Percentiles rank a stretch among this genome's conserved stretches.
phyloP scores from a whole-genome alignment of 306 rosid genomes.

The Cicer yamashitae region DNA sequence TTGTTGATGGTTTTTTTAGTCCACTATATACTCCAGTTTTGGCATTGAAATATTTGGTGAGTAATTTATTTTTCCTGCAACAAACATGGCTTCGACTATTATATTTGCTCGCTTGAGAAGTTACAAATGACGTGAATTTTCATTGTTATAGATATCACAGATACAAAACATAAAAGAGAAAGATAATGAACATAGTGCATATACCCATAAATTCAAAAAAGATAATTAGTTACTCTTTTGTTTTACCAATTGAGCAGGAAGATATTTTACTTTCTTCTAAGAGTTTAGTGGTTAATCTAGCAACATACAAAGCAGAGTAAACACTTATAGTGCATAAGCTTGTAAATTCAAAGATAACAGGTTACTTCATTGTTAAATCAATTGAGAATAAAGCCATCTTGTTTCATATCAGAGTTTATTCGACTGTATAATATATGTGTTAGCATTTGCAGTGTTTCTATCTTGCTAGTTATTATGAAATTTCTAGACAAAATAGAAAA shows the following conservation, averaged over 20 bases:
- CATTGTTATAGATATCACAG: constrained; percentile 10
- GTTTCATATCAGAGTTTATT: constrained; percentile 37
- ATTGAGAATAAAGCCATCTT: constrained; percentile 10
- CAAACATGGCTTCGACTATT: constrained; percentile 7
- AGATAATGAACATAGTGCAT: too few relatives aligned
- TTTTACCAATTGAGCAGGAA: constrained; percentile 21
- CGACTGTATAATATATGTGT: not conserved
- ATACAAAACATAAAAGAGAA: too few relatives aligned
- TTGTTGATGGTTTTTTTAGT: constrained; percentile 92
- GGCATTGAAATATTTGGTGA: constrained; percentile 88
- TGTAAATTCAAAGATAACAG: constrained; percentile 6
- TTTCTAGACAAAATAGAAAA: too few relatives aligned
- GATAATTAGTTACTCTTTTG: constrained; percentile 9
- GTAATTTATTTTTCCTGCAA: constrained; percentile 46
- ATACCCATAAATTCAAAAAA: constrained; percentile 5
- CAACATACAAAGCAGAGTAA: not conserved
- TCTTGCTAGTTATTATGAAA: too few relatives aligned
- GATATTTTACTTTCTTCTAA: constrained; percentile 14
- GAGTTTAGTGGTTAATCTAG: constrained; percentile 31
- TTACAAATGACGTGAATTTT: not conserved
- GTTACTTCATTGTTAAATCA: not conserved
- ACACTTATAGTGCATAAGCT: constrained; percentile 8
- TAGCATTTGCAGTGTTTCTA: too few relatives aligned
- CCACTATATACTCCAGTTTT: constrained; percentile 75
- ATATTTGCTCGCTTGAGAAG: not conserved